Base-by-base conservation (phyloP, 208 protist genomes). In the Crithidia brevicula region DNA sequence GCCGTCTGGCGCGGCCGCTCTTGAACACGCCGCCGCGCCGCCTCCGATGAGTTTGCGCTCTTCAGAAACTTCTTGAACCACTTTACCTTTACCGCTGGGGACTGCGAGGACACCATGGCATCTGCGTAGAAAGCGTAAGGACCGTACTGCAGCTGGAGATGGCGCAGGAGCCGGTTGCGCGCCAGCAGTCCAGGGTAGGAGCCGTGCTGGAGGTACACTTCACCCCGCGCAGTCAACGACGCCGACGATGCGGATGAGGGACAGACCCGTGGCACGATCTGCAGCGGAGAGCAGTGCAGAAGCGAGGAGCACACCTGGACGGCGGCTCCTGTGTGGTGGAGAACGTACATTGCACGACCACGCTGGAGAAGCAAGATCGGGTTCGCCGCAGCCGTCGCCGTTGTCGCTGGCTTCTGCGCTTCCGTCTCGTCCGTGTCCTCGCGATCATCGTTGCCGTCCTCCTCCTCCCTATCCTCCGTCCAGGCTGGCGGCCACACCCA, bases 331-430 rank as follows among this genome's bases (percentile, higher is more conserved):
- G 59, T 74, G n/a, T 36, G 50, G 38, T 83, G 78, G 11, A 76
- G 50, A 4, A 78, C 64, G 62, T 76, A 76, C 22, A 79, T 67
- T 2, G 36, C 31, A 23, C 72, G 50, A 18, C 67, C 65, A 18
- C 78, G 78, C 45, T 83, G 78, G 20, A 83, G 40, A 22, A 79
- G 59, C 36, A 83, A 38, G 10, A 83, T 61, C 23, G 78, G 68
- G n/a, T 49, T 47, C 22, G 52, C 20, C 4, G 36, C 36, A 18
- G 64, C n/a, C 33, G 52, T 36, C 6, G 28, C 8, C 2, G 9
- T 25, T 23, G 33, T 11, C 23, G 16, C 18, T 18, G 38, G 10
- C 46, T 36, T 22, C 28, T 25, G 47, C n/a, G 11, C 33, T 23
- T 53, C 25, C 53, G 18, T 25, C 3, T 27, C 15, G 10, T 66